These are phyloP conservation scores for Psilocybe mexicana DNA, from an alignment of 1,284 basidiomycete species.

Conservation along the genomic window DNA sequence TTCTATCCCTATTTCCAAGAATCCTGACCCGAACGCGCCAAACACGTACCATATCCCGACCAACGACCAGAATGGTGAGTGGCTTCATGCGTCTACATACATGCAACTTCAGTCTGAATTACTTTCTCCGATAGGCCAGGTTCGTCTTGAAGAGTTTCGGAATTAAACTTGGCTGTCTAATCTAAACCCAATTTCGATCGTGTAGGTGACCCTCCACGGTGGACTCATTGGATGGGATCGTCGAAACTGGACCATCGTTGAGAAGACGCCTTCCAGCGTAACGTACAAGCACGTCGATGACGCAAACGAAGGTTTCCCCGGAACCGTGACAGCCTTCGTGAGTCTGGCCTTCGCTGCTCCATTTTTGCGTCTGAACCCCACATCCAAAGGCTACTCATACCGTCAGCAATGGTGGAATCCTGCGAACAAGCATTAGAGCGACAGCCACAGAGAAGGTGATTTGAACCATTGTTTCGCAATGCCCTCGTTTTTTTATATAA, in stretches of 20 bases:
- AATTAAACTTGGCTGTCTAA: too few species aligned
- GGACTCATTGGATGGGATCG: conserved; percentile 56
- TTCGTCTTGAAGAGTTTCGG: conserved; percentile 6
- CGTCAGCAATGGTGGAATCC: conserved; percentile 46
- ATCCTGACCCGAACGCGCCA: conserved; percentile 44
- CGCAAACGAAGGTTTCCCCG: conserved; percentile 57
- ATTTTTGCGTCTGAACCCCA: neutral
- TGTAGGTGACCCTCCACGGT: conserved; percentile 50
- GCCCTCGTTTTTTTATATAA: neutral
- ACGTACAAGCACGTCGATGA: conserved; percentile 51
- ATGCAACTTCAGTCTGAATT: neutral
- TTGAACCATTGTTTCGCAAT: neutral
- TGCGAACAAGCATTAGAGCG: conserved; percentile 47
- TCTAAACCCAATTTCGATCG: neutral
- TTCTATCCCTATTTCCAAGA: conserved; percentile 54
- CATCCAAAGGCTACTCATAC: conserved; percentile 46
- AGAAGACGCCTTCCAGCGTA: conserved; percentile 42
- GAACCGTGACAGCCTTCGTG: conserved; percentile 48
- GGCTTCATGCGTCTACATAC: neutral
- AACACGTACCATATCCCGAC: conserved; percentile 51
- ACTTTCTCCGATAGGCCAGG: conserved; percentile 24
- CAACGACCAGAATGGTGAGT: conserved; percentile 47
- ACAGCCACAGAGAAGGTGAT: conserved; percentile 43
- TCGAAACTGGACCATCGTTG: conserved; percentile 54
- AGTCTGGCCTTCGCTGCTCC: conserved; percentile 12